Conservation (phyloP, 345 rosid genomes). For the Arabidopsis thaliana region TAIR10.1 NC_003076.8:19352501-19353000, state of each 20-base stretch:
- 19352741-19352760: too few relatives aligned
- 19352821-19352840: conserved; percentile 24
- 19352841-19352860: conserved; percentile 20
- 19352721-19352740: too few relatives aligned
- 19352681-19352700: conserved; percentile 21
- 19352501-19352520: conserved; percentile 45
- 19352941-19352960: conserved; percentile 41
- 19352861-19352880: conserved; percentile 41
- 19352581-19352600: conserved; percentile 34
- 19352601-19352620: neutral
- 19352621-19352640: conserved; percentile 14
- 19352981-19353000: conserved; percentile 33
- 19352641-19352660: conserved; percentile 32
- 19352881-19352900: conserved; percentile 31
- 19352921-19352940: conserved; percentile 45
- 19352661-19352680: conserved; percentile 22
- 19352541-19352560: conserved; percentile 61
- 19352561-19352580: conserved; percentile 88
- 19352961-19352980: conserved; percentile 35
- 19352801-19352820: too few relatives aligned
- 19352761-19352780: too few relatives aligned
- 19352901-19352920: conserved; percentile 32
- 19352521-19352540: conserved; percentile 32
- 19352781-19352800: too few relatives aligned
- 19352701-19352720: conserved; percentile 9